Percentiles rank a stretch among this genome's conserved stretches.
Conservation (phyloP, 805 yeast species). For the Hanseniaspora osmophila region DNA sequence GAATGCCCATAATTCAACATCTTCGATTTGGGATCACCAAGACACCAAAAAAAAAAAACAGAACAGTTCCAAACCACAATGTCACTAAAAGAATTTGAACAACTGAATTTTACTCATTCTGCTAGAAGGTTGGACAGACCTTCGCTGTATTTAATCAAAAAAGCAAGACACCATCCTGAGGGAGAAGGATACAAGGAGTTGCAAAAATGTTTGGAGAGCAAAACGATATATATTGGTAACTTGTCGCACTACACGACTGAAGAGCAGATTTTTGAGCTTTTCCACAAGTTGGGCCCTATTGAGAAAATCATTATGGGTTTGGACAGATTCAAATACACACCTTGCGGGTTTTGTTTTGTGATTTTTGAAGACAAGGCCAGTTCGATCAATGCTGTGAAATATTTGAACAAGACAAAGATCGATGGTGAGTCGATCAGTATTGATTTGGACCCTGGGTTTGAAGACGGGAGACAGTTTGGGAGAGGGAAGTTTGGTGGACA, state of each 20-base stretch:
- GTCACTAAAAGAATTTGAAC: constrained; percentile 35
- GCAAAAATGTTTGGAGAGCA: constrained; percentile 47
- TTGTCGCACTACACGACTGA: constrained; percentile 83
- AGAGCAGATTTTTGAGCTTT: constrained; percentile 82
- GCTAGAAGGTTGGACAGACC: constrained; percentile 60
- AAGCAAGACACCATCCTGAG: constrained; percentile 38
- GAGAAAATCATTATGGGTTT: constrained; percentile 84
- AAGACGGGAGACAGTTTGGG: constrained; percentile 91
- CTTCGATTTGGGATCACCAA: too few relatives aligned
- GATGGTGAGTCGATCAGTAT: constrained; percentile 74
- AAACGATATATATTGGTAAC: constrained; percentile 85
- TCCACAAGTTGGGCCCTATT: constrained; percentile 68
- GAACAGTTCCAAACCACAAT: constrained; percentile 8
- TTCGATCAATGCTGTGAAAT: constrained; percentile 73
- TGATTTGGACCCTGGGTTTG: constrained; percentile 91
- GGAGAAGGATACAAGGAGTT: constrained; percentile 56
- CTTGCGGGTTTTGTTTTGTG: constrained; percentile 94
- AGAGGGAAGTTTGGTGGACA: constrained; percentile 91
- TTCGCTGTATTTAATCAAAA: constrained; percentile 49
- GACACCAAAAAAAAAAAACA: not conserved
- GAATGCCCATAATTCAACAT: too few relatives aligned
- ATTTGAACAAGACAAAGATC: constrained; percentile 63
- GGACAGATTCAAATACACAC: constrained; percentile 79
- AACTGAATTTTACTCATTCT: constrained; percentile 44
- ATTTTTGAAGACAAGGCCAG: constrained; percentile 55